A percentile compares a stretch with the other conserved stretches of the same genome.
Evolutionary conservation across 768 basidiomycete genomes (phyloP).

Genomic region (Butyriboletus loyo): DNA sequence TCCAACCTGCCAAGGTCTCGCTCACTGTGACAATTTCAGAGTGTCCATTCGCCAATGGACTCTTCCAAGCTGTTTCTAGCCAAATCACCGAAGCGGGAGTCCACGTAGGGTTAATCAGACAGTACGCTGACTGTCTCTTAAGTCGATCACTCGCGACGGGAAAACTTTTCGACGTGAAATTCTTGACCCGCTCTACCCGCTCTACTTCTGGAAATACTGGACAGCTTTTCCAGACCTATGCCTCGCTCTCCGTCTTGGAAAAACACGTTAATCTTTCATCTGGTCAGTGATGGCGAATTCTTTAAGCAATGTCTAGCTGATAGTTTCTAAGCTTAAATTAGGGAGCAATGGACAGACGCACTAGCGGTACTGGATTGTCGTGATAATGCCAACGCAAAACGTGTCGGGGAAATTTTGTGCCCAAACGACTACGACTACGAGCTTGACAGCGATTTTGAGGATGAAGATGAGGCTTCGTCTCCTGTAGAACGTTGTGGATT

Average conservation of each 20-base stretch:
- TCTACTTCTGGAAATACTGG: neutral
- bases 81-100: neutral
- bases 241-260: slow-evolving; percentile 15
- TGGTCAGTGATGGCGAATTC: slow-evolving; percentile 2
- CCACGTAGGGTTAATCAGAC: slow-evolving; percentile 4
- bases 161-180: slow-evolving; percentile 18
- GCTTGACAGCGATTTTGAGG: slow-evolving; percentile 26
- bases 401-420: slow-evolving; percentile 2
- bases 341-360: slow-evolving; percentile 6
- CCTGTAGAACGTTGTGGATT: neutral
- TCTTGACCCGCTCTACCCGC: slow-evolving; percentile 9
- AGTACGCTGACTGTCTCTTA: slow-evolving; percentile 4
- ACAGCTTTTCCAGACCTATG: slow-evolving; percentile 5
- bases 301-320: neutral
- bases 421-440: slow-evolving; percentile 16
- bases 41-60: slow-evolving; percentile 14
- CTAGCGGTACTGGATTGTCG: neutral
- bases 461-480: slow-evolving; percentile 12
- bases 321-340: slow-evolving; percentile 7
- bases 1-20: neutral
- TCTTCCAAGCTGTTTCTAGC: slow-evolving; percentile 3
- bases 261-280: slow-evolving; percentile 2
- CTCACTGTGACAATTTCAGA: slow-evolving; percentile 15
- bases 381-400: neutral
- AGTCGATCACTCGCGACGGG: slow-evolving; percentile 16